A percentile compares a stretch with the other conserved stretches of the same genome.
Evolutionary conservation across 768 basidiomycete species (phyloP).

Genomic region (Suillus sp.): DNA sequence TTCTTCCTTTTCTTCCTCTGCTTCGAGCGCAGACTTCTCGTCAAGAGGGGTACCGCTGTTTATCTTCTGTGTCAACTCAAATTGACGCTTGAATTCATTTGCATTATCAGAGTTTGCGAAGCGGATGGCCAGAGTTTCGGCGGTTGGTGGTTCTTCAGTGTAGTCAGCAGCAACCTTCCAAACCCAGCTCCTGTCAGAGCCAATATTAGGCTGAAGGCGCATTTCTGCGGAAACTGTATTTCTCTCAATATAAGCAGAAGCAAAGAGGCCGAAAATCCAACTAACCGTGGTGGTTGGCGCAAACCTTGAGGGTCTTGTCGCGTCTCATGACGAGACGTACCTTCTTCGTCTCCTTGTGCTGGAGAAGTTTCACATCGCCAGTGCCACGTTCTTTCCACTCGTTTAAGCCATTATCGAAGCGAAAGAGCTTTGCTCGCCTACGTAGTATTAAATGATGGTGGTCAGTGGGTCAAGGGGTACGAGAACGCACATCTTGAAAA

Average conservation of each 20-base stretch:
- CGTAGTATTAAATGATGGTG: slow-evolving; percentile 25
- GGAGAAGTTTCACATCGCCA: slow-evolving; percentile 90
- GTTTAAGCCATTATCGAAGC: slow-evolving; percentile 72
- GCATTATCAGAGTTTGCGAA: slow-evolving; percentile 98
- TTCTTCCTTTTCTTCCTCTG: slow-evolving; percentile 27
- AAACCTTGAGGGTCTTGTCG: slow-evolving; percentile 99
- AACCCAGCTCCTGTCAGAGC: slow-evolving; percentile 99
- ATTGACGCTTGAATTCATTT: slow-evolving; percentile 82
- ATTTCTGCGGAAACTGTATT: slow-evolving; percentile 81
- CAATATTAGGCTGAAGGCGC: slow-evolving; percentile 95
- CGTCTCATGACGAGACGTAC: slow-evolving; percentile 97
- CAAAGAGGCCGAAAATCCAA: slow-evolving; percentile 14
- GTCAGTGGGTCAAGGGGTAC: slow-evolving; percentile 14
- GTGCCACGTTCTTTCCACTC: slow-evolving; percentile 99
- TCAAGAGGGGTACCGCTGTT: slow-evolving; percentile 45
- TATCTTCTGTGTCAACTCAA: slow-evolving; percentile 79
- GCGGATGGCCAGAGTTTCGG: slow-evolving; percentile 97
- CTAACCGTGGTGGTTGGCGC: slow-evolving; percentile 94
- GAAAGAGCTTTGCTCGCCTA: slow-evolving; percentile 98
- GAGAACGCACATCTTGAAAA: slow-evolving; percentile 91
- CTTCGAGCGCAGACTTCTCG: slow-evolving; percentile 22
- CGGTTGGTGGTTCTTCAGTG: slow-evolving; percentile 83
- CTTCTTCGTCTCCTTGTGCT: slow-evolving; percentile 88
- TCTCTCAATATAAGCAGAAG: slow-evolving; percentile 14
- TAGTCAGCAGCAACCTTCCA: slow-evolving; percentile 98